Evolutionary conservation across 2,329 filamentous ascomycete genomes (phyloP).

Genomic region (Curvularia eragrostidis): DNA sequence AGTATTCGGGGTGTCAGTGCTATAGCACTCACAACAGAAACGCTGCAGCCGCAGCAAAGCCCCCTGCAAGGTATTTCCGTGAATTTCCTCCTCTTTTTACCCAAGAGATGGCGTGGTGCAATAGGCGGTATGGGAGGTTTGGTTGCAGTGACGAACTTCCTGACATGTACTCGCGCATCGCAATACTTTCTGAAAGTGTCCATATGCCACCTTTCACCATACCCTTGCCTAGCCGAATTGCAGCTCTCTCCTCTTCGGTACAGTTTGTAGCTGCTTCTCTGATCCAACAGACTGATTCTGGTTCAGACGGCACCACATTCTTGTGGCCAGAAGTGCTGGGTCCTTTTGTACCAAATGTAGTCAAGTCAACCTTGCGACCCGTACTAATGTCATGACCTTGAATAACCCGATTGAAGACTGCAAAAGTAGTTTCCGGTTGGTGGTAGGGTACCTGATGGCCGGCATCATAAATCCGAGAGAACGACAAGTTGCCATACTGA

Average conservation of each 20-base stretch:
- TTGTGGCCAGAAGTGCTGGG: slow-evolving; percentile 63
- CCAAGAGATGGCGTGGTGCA: background rate
- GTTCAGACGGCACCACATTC: slow-evolving; percentile 59
- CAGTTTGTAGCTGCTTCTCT: slow-evolving; percentile 60
- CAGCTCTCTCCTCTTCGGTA: slow-evolving; percentile 57
- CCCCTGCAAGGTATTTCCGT: slow-evolving; percentile 4
- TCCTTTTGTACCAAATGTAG: slow-evolving; percentile 64
- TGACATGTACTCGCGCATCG: background rate
- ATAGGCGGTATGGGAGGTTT: background rate
- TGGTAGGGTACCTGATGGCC: slow-evolving; percentile 59
- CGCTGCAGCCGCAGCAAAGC: slow-evolving; percentile 5
- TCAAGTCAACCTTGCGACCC: slow-evolving; percentile 59
- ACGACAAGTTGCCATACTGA: slow-evolving; percentile 72
- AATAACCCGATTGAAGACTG: slow-evolving; percentile 60
- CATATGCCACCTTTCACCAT: slow-evolving; percentile 32
- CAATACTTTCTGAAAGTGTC: slow-evolving; percentile 12
- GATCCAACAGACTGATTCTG: slow-evolving; percentile 66
- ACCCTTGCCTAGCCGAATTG: slow-evolving; percentile 57
- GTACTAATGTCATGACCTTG: slow-evolving; percentile 57
- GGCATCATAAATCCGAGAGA: slow-evolving; percentile 59
- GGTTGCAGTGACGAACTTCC: slow-evolving; percentile 6
- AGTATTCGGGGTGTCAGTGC: slow-evolving; percentile 1
- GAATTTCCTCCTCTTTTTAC: background rate
- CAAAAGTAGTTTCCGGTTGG: slow-evolving; percentile 56
- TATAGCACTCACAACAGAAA: slow-evolving; percentile 16